Evolutionary conservation across 129 eudicot species (phyloP).

Genomic region (Flaveria trinervia): DNA sequence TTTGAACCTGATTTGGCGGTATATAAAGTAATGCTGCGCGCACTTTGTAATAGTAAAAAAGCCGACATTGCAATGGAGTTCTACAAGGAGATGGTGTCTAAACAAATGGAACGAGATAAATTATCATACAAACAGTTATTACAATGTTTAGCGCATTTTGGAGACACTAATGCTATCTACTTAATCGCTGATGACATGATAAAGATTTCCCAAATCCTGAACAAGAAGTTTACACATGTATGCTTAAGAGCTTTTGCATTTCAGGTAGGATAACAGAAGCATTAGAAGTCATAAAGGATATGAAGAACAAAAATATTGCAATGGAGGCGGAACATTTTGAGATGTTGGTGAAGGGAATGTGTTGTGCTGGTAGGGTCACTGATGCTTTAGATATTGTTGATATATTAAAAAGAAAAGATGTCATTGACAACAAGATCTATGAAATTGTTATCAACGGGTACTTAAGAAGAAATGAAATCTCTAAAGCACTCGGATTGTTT

Average conservation of each 20-base stretch:
- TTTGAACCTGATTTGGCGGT: constrained; percentile 62
- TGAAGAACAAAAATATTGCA: constrained; percentile 46
- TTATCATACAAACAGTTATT: constrained; percentile 44
- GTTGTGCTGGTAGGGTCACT: constrained; percentile 52
- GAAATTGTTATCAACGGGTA: constrained; percentile 56
- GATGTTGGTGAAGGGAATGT: constrained; percentile 70
- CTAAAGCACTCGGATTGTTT: constrained; percentile 52
- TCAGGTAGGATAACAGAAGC: constrained; percentile 72
- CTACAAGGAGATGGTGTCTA: constrained; percentile 71
- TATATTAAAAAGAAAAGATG: constrained; percentile 62
- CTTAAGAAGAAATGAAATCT: constrained; percentile 59
- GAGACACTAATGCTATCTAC: constrained; percentile 45
- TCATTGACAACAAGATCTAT: constrained; percentile 41
- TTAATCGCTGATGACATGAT: constrained; percentile 66
- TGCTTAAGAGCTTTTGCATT: constrained; percentile 69
- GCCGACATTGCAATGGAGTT: constrained; percentile 73
- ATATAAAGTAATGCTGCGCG: constrained; percentile 49
- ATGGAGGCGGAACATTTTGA: constrained; percentile 53
- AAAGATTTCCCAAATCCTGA: constrained; percentile 49
- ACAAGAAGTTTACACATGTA: constrained; percentile 42
- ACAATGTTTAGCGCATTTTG: constrained; percentile 55
- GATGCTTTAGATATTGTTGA: constrained; percentile 85
- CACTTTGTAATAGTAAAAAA: constrained; percentile 60
- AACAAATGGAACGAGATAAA: constrained; percentile 48
- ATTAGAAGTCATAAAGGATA: constrained; percentile 59